Evolutionary conservation across 108 stramenopile genomes (phyloP), one percentile per base, ranked within the genome.

Genomic region (Nitzschia inconspicua): DNA sequence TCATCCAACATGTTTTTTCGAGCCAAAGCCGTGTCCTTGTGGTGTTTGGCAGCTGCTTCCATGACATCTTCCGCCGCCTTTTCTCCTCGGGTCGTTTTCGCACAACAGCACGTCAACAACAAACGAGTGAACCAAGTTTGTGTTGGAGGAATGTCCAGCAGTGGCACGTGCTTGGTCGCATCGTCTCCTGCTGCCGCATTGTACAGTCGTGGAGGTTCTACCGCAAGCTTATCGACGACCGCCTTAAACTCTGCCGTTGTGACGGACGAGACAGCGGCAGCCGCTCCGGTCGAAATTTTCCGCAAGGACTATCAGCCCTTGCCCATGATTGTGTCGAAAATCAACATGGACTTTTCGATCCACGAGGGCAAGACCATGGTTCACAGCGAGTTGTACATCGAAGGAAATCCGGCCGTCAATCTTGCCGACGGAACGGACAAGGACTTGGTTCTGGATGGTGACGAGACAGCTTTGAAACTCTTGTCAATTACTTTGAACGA

Each of bases 381-480:
- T 4, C 73, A 61, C 0, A 65, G 71, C 48, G 47, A 72, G 22
- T 47, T 89, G 41, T 50, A 31, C 9, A 35, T 82, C 23, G 53
- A 60, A 13, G 16, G 61, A 35, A 81, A 79, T 42, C 44, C 62
- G 4, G 60, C 27, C 8, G 42, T 48, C n/a, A 28, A 50, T 3
- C 18, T 16, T 14, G 10, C n/a, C 19, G 49, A 52, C 9, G 26
- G 63, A 48, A 42, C 83, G 11, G 72, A 79, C 32, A 71, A 66
- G 25, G 83, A 88, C 47, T 57, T 96, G 58, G 77, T 91, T 8
- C 70, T 96, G 24, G 92, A 97, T 64, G 95, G 95, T 7, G 91
- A 93, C 54, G 83, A 78, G 49, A 73, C 80, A 9, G 68, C 66
- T 27, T 53, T 86, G 8, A 76, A 78, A 19, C 46, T 91, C 0